A percentile compares a stretch with the other conserved stretches of the same genome.
Conservation (phyloP, 2,329 filamentous ascomycete species). For the Alternaria ventricosa region DNA sequence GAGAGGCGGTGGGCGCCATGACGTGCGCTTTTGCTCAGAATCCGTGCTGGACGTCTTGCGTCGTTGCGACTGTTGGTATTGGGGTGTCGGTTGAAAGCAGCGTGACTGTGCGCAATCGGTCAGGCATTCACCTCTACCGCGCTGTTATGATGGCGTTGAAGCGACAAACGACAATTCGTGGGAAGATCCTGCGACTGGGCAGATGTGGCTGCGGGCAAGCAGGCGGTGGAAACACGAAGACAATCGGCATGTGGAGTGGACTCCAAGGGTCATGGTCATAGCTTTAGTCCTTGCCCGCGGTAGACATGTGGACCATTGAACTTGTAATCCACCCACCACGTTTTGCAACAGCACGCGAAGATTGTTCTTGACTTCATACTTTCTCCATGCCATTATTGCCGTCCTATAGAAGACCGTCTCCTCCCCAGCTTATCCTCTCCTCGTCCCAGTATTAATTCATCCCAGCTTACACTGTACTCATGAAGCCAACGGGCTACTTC, state of each 20-base stretch:
- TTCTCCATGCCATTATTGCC: slow-evolving; percentile 22
- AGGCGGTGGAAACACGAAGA: background rate
- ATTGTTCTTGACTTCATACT: background rate
- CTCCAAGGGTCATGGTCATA: slow-evolving; percentile 27
- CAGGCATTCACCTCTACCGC: background rate
- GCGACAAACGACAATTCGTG: background rate
- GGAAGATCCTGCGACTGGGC: background rate
- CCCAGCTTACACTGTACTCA: slow-evolving; percentile 21
- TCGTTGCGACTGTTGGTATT: background rate
- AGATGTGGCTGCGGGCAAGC: background rate
- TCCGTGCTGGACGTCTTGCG: background rate
- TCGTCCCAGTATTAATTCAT: slow-evolving; percentile 15
- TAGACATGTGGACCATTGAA: background rate
- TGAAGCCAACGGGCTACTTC: slow-evolving; percentile 17
- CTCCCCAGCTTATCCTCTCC: background rate
- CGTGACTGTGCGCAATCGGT: background rate
- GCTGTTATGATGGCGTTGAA: background rate
- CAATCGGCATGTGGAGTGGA: slow-evolving; percentile 13
- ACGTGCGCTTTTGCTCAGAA: background rate
- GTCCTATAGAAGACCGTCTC: background rate
- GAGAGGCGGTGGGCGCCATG: slow-evolving; percentile 43
- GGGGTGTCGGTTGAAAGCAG: background rate
- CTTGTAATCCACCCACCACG: background rate
- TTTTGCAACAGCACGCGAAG: background rate
- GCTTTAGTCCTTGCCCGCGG: slow-evolving; percentile 12